A percentile compares a stretch with the other conserved stretches of the same genome.
phyloP scores from a whole-genome alignment of 23 red algal genomes.

The Gracilaria caudata region DNA sequence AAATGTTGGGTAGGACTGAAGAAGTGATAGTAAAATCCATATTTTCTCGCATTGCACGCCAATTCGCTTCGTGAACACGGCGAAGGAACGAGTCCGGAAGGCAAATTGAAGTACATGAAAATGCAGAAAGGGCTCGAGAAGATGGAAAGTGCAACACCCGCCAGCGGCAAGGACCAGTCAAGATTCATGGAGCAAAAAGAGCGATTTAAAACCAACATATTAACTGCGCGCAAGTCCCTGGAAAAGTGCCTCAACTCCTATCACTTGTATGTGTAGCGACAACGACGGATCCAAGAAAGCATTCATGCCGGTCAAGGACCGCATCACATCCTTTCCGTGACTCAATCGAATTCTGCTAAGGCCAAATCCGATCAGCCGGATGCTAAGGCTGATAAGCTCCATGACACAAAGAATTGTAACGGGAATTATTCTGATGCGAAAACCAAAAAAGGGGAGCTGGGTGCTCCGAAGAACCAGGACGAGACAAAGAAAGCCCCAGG shows the following conservation, averaged over 20 bases:
- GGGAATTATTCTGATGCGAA: not conserved
- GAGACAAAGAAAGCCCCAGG: not conserved
- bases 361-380: not conserved
- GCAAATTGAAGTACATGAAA: not conserved
- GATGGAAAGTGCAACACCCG: conserved; percentile 11
- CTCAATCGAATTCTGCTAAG: not conserved
- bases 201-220: not conserved
- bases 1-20: conserved; percentile 76
- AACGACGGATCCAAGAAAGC: conserved; percentile 22
- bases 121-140: conserved; percentile 16
- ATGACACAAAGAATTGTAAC: not conserved
- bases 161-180: conserved; percentile 32
- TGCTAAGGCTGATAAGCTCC: not conserved
- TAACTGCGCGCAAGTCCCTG: not conserved
- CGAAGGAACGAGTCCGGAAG: conserved; percentile 23
- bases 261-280: conserved; percentile 7
- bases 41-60: conserved; percentile 73
- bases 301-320: not conserved
- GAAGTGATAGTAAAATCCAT: conserved; percentile 52
- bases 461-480: not conserved
- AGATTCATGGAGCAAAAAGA: conserved; percentile 23
- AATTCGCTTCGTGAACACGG: conserved; percentile 52
- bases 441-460: not conserved
- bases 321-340: not conserved
- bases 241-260: conserved; percentile 2